A percentile compares a stretch with the other conserved stretches of the same genome.
Evolutionary conservation across 129 eudicot species (phyloP).

Genomic region (Escallonia herrerae): DNA sequence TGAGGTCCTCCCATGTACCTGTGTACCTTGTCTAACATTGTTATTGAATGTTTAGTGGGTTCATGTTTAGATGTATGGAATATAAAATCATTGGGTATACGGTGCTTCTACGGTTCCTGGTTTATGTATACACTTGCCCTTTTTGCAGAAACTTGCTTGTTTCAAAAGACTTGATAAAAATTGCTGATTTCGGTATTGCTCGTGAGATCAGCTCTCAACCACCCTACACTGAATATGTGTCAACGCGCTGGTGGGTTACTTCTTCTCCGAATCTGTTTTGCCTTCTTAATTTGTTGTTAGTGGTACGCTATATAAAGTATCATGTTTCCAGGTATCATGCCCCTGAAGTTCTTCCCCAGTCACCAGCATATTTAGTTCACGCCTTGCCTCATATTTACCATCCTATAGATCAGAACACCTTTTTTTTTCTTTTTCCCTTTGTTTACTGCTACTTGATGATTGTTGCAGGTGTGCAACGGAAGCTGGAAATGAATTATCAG

Average conservation of each 20-base stretch:
- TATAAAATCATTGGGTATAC: no score
- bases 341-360: constrained; percentile 94
- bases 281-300: neutral
- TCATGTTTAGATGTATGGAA: no score
- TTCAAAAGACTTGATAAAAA: constrained; percentile 64
- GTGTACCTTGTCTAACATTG: no score
- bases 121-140: neutral
- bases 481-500: constrained; percentile 67
- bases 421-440: no score
- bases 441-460: no score
- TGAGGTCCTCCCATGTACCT: no score
- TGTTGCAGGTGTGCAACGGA: constrained; percentile 45
- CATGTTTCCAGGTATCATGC: constrained; percentile 73
- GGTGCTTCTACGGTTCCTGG: no score
- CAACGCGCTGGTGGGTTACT: constrained; percentile 91
- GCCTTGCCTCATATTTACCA: no score
- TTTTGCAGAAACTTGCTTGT: constrained; percentile 78
- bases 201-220: constrained; percentile 81
- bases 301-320: constrained; percentile 6
- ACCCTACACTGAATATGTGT: constrained; percentile 94
- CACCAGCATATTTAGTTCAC: constrained; percentile 40
- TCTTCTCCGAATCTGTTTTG: constrained; percentile 2
- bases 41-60: no score
- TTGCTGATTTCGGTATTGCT: constrained; percentile 99
- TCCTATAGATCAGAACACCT: no score